Conservation (phyloP, 352 stramenopile species). For the Pythium biforme region DNA sequence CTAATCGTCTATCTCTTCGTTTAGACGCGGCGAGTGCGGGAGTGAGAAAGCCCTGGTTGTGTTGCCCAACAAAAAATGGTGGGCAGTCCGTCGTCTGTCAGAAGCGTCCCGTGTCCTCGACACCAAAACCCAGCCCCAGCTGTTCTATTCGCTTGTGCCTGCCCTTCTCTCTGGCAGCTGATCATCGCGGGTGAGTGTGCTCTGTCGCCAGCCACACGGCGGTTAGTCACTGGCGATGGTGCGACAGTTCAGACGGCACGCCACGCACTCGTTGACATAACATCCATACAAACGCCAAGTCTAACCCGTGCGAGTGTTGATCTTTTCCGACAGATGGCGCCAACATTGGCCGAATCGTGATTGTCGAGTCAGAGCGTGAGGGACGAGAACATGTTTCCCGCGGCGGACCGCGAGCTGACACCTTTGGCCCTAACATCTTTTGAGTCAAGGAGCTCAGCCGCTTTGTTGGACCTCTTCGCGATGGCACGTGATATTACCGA, state of each 20-base stretch:
- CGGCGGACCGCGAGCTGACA: background rate
- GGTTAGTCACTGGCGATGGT: background rate
- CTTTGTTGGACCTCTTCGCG: background rate
- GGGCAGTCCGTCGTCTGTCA: too few species aligned
- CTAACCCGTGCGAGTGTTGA: background rate
- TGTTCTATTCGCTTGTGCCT: background rate
- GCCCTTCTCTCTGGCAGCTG: background rate
- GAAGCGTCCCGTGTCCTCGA: background rate
- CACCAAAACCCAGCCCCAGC: background rate
- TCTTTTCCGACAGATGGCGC: background rate
- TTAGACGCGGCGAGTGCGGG: too few species aligned
- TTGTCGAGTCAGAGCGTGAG: background rate
- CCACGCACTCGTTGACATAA: background rate
- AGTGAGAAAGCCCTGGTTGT: too few species aligned
- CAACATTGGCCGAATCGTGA: background rate
- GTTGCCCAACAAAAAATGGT: too few species aligned
- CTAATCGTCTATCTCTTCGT: too few species aligned
- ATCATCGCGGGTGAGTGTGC: background rate
- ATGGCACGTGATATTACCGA: too few species aligned
- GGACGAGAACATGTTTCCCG: background rate
- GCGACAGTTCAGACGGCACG: background rate
- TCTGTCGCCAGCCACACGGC: background rate
- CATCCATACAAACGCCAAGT: background rate
- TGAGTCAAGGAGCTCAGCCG: background rate
- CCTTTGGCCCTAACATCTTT: background rate